Evolutionary conservation across 2,329 filamentous ascomycete genomes (phyloP).

Genomic region (Lomentospora prolificans): DNA sequence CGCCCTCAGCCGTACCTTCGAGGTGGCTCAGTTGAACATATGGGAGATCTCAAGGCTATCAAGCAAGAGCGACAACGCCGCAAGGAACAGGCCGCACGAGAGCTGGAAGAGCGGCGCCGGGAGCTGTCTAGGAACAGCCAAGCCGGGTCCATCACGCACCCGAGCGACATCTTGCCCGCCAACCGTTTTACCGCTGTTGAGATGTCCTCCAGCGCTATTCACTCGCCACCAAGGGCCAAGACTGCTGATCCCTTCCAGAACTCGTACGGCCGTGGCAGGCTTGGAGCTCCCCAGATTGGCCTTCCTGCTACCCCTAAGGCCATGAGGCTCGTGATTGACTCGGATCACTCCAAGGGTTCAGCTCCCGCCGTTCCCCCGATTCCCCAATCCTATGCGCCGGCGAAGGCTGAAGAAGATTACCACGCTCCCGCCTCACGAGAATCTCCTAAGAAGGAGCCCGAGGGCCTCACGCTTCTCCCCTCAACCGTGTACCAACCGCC

Average conservation of each 20-base stretch:
- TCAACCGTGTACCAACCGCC: constrained; percentile 53
- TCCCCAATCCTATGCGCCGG: constrained; percentile 30
- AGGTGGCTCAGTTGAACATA: constrained; percentile 35
- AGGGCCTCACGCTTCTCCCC: constrained; percentile 39
- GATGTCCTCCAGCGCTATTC: constrained; percentile 25
- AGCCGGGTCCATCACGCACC: constrained; percentile 70
- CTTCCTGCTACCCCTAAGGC: constrained; percentile 87
- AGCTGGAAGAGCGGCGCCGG: constrained; percentile 78
- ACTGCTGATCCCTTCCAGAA: constrained; percentile 52
- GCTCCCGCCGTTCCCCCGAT: constrained; percentile 46
- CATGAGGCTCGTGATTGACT: constrained; percentile 70
- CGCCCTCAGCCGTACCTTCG: constrained; percentile 12
- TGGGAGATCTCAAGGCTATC: constrained; percentile 43
- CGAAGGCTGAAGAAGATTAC: constrained; percentile 17
- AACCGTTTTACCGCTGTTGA: constrained; percentile 16
- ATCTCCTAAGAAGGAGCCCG: constrained; percentile 23
- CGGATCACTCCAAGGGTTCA: constrained; percentile 22
- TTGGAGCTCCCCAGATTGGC: constrained; percentile 50
- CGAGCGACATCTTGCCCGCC: constrained; percentile 40
- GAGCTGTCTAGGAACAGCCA: constrained; percentile 74
- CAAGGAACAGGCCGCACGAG: constrained; percentile 68
- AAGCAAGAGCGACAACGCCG: constrained; percentile 54
- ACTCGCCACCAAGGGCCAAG: constrained; percentile 47
- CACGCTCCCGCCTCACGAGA: constrained; percentile 28
- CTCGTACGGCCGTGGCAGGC: constrained; percentile 35